Evolutionary conservation across 495 filamentous ascomycete species (phyloP), one percentile per base, ranked within the genome.

Genomic region (Penicillium odoratum): DNA sequence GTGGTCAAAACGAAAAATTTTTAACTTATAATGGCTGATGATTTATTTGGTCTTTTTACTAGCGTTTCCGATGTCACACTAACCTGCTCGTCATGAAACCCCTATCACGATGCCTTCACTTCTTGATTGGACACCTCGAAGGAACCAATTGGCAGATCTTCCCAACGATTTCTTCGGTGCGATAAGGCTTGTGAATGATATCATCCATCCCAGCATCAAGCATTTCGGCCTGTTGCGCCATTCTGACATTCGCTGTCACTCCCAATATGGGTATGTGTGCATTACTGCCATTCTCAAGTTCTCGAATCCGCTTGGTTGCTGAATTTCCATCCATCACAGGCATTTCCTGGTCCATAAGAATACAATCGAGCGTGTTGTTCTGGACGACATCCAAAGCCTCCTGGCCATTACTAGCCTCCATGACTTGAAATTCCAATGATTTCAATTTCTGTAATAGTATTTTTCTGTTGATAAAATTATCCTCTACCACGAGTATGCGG

Each of bases 301-400:
- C 77, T 4, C 90, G 81, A 53, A 95, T 90, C 46, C 78, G 76
- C 34, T 75, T 71, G 16, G 88, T 86, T 55, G 88, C 88, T 18
- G 83, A 83, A 26, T 87, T 80, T 9, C 90, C 90, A 66, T 93
- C 86, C 84, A 92, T 91, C 13, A 92, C 73, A 0, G 90, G 90
- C 90, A 93, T 93, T 64, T 92, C 89, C 50, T 91, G 85, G 63
- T 93, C 90, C 88, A 91, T 91, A 4, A 92, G 73, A 18, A 92
- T 83, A 44, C 92, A 81, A 48, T 83, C 82, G 33, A 69, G 66
- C 8, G 31, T 26, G 8, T 53, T 55, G 61, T 56, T 8, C 66
- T 70, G 26, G 59, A 61, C 62, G 47, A 67, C 21, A 6, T 89
- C 84, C 7, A 93, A 74, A n/a, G 86, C 88, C 63, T 93, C 90